Percentiles rank a stretch among this genome's conserved stretches.
Conservation (phyloP, 2,329 filamentous ascomycete genomes). For the Shiraia bambusicola region DNA sequence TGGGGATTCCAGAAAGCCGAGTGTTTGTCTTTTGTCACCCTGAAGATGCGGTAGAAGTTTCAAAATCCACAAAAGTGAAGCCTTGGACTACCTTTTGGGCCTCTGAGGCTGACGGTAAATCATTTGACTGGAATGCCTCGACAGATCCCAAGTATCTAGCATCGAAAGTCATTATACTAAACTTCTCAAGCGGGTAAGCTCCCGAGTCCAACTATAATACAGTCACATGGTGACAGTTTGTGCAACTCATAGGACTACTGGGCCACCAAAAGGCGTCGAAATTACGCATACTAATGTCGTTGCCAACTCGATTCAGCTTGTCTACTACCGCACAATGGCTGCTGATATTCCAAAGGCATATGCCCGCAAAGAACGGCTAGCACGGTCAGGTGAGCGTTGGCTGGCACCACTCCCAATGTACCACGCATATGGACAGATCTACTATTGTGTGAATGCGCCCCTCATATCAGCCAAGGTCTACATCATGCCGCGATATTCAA, state of each 20-base stretch:
- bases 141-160: neutral
- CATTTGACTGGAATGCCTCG: neutral
- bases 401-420: conserved; percentile 48
- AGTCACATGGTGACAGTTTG: neutral
- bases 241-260: conserved; percentile 37
- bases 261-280: conserved; percentile 14
- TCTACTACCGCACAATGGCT: neutral
- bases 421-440: conserved; percentile 49
- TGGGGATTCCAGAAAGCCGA: neutral
- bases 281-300: conserved; percentile 57
- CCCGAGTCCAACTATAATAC: neutral
- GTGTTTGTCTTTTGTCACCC: neutral
- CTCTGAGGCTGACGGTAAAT: neutral
- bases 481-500: neutral
- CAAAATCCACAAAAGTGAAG: neutral
- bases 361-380: conserved; percentile 50
- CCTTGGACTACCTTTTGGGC: neutral
- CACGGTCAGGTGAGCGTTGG: conserved; percentile 48
- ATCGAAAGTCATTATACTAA: neutral
- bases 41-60: no score
- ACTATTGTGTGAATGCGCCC: neutral
- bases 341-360: conserved; percentile 51
- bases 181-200: neutral
- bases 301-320: conserved; percentile 55
- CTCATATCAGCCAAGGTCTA: neutral